Evolutionary conservation across 2,329 filamentous ascomycete species (phyloP), one percentile per base, ranked within the genome.

Genomic region (Cladosporium sp.): DNA sequence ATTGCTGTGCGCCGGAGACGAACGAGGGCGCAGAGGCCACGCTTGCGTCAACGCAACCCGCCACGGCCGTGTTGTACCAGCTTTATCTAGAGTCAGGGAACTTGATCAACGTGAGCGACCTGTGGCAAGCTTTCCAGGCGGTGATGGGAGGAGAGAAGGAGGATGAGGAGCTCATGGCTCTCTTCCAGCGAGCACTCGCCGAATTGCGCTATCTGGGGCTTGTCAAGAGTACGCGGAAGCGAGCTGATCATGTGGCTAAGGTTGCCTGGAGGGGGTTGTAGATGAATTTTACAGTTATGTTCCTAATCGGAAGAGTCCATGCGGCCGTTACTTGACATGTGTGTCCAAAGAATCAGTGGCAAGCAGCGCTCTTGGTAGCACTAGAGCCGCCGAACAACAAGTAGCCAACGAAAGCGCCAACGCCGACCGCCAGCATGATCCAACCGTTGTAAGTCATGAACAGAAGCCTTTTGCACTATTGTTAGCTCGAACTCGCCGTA

Each of bases 391-490:
- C 86, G 72, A 96, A 99, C 39, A 86, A 62, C 54, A 96, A 67
- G 66, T 95, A 96, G 38, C 93, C 93, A 39, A 95, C 70, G 58
- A 95, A 95, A 0, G 92, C 91, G 13, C 93, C 93, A 8, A 95
- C 74, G 1, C 87, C 87, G 13, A 97, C 91, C 3, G 92, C 82
- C 58, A 95, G 71, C 93, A 99, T 99, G 60, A 99, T 84, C 85
- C 88, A 95, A 51, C 93, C 93, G 64, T 99, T 99, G 73, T 99
- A 99, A n/a, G 93, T 99, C 93, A 99, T 99, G 72, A 99, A 99
- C 18, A 99, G 73, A 54, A 99, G 78, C 93, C 92, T 97, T 53
- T 19, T n/a, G n/a, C n/a, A n/a, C 9, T 29, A 6, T 39, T 8
- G 18, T 43, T 11, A 27, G 40, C 34, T 5, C 34, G 18, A 5